Percentiles rank a stretch among this genome's conserved stretches.
Conservation (phyloP, 2,329 filamentous ascomycete species). For the Cladobotryum protrusum region DNA sequence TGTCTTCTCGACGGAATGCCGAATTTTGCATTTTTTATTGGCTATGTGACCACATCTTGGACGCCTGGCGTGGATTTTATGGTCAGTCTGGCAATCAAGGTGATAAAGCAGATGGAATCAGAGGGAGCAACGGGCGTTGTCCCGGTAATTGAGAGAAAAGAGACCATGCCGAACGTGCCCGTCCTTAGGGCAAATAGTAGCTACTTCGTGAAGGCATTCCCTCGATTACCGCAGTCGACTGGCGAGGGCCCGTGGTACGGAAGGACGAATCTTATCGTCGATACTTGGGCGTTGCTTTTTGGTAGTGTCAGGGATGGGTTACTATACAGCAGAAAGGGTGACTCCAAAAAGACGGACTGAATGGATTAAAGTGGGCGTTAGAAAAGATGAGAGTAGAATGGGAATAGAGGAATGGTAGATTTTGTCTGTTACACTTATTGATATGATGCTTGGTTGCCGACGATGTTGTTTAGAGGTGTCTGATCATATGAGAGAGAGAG, state of each 20-base stretch:
- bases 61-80: slow-evolving; percentile 57
- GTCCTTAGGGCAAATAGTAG: slow-evolving; percentile 25
- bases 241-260: slow-evolving; percentile 31
- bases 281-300: slow-evolving; percentile 25
- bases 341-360: slow-evolving; percentile 19
- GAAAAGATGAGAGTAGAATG: background rate
- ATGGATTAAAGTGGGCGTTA: background rate
- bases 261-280: slow-evolving; percentile 23
- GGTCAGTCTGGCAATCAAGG: slow-evolving; percentile 40
- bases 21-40: slow-evolving; percentile 55
- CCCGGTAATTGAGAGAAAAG: slow-evolving; percentile 32
- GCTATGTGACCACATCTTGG: slow-evolving; percentile 62
- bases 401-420: too few relatives aligned
- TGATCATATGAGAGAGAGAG: too few relatives aligned
- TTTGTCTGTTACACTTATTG: background rate
- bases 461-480: too few relatives aligned
- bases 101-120: slow-evolving; percentile 48
- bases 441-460: too few relatives aligned
- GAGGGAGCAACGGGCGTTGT: slow-evolving; percentile 39
- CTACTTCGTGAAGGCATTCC: slow-evolving; percentile 30
- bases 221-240: slow-evolving; percentile 32
- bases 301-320: slow-evolving; percentile 27
- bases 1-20: slow-evolving; percentile 62
- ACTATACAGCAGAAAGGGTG: slow-evolving; percentile 20
- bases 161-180: slow-evolving; percentile 20